Percentiles rank a stretch among this genome's conserved stretches.
Conservation (phyloP, 2,329 filamentous ascomycete species). For the Penicillium capsulatum region DNA sequence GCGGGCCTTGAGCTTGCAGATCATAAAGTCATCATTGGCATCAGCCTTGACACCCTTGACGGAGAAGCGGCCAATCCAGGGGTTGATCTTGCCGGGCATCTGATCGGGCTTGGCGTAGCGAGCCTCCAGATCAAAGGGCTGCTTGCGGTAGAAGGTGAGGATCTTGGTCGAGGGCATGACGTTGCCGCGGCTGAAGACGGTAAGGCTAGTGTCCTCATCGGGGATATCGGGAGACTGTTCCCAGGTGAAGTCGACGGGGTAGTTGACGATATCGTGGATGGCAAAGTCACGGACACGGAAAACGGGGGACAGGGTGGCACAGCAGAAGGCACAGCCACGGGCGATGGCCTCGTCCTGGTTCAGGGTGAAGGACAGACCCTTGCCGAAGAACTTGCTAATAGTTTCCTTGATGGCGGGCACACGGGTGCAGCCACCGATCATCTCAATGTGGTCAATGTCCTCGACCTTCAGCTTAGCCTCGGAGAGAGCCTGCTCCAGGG, state of each 20-base stretch:
- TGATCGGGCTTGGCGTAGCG: conserved; percentile 82
- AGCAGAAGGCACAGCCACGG: conserved; percentile 93
- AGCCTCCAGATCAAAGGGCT: conserved; percentile 93
- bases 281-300: conserved; percentile 99
- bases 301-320: conserved; percentile 91
- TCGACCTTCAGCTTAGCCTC: conserved; percentile 87
- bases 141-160: conserved; percentile 97
- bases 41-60: conserved; percentile 97
- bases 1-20: conserved; percentile 98
- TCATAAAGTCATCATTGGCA: conserved; percentile 95
- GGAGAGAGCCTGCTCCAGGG: conserved; percentile 87
- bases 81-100: conserved; percentile 83
- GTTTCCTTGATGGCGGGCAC: conserved; percentile 87
- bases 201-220: conserved; percentile 94
- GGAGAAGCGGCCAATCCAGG: conserved; percentile 96
- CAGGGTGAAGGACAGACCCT: conserved; percentile 87
- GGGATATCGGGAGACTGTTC: conserved; percentile 98
- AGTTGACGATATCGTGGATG: conserved; percentile 94
- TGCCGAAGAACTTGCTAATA: conserved; percentile 87
- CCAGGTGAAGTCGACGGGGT: conserved; percentile 98
- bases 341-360: conserved; percentile 98
- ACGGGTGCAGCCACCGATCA: conserved; percentile 92
- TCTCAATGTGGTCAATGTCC: conserved; percentile 88
- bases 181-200: conserved; percentile 96
- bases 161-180: conserved; percentile 98